phyloP scores from a whole-genome alignment of 768 basidiomycete species.

The Leccinum truebloodii region DNA sequence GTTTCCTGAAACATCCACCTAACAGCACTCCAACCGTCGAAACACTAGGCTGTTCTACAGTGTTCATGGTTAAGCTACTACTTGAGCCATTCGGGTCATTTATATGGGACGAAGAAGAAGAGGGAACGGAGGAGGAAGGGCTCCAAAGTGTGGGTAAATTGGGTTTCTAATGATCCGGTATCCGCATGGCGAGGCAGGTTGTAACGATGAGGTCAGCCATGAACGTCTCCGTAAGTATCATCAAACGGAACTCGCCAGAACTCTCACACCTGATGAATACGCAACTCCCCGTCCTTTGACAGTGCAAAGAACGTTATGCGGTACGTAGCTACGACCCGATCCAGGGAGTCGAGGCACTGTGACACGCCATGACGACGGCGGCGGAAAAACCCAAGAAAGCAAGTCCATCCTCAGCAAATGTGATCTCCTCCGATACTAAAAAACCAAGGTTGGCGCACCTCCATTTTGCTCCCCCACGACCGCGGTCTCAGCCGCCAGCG shows the following conservation, averaged over 20 bases:
- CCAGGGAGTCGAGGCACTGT: constrained; percentile 26
- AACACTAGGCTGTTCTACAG: too few species aligned
- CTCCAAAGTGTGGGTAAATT: background rate
- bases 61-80: too few species aligned
- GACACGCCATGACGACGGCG: background rate
- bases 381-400: too few species aligned
- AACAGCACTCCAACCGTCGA: too few species aligned
- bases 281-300: constrained; percentile 33
- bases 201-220: constrained; percentile 34
- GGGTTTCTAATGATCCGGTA: constrained; percentile 25
- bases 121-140: too few species aligned
- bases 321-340: constrained; percentile 31
- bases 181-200: constrained; percentile 34
- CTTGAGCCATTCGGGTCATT: too few species aligned
- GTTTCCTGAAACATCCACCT: too few species aligned
- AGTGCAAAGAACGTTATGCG: constrained; percentile 32
- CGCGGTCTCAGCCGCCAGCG: constrained; percentile 23
- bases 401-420: too few species aligned
- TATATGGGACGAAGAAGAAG: background rate
- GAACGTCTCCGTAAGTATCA: constrained; percentile 6
- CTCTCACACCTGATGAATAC: constrained; percentile 30
- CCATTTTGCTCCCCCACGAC: constrained; percentile 17
- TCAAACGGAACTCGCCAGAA: background rate
- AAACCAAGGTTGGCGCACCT: constrained; percentile 11
- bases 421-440: background rate